phyloP scores from a whole-genome alignment of 2,329 filamentous ascomycete species.

The Colletotrichum limetticola region DNA sequence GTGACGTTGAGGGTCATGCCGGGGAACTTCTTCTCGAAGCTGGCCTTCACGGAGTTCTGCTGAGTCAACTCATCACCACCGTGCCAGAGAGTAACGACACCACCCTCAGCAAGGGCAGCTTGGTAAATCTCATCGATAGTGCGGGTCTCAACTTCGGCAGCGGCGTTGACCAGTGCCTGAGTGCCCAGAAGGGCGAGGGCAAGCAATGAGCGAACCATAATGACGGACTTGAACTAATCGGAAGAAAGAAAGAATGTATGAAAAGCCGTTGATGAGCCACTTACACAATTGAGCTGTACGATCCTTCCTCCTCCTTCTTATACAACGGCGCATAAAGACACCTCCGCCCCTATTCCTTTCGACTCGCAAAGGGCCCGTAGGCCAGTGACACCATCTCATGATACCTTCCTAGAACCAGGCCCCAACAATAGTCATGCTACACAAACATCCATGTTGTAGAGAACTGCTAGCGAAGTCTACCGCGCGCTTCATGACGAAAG shows the following conservation, averaged over 20 bases:
- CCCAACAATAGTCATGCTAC: not conserved
- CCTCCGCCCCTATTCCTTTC: not conserved
- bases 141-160: constrained; percentile 52
- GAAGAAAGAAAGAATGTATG: not conserved
- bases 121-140: constrained; percentile 60
- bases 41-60: constrained; percentile 50
- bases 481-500: constrained; percentile 29
- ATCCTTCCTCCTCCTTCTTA: not conserved
- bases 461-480: not conserved
- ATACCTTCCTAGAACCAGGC: not conserved
- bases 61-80: constrained; percentile 58
- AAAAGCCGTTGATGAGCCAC: not conserved
- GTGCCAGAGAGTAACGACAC: constrained; percentile 57
- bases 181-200: constrained; percentile 22
- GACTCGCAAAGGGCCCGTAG: not conserved
- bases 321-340: not conserved
- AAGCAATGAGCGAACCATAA: constrained; percentile 23
- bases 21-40: constrained; percentile 59
- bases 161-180: constrained; percentile 26
- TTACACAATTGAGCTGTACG: too few relatives aligned
- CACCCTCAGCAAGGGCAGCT: constrained; percentile 59
- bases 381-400: not conserved
- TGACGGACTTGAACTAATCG: not conserved
- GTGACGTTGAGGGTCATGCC: constrained; percentile 63
- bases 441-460: not conserved